Conservation (phyloP, 306 rosid genomes). For the Trifolium dubium region DNA sequence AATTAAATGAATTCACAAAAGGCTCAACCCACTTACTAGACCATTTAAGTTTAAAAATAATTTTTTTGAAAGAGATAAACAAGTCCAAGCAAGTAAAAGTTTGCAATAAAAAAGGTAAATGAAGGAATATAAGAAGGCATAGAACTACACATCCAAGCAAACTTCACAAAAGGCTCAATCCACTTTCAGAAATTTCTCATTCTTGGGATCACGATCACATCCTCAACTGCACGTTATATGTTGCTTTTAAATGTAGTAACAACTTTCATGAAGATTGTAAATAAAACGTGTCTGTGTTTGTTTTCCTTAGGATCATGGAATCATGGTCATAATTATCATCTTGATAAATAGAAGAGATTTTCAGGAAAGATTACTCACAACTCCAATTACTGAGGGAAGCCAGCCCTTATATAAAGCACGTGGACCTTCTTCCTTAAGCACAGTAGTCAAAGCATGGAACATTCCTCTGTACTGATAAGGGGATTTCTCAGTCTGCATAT, state of each 20-base stretch:
- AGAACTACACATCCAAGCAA: conserved; percentile 9
- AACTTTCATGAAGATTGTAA: conserved; percentile 10
- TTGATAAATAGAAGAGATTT: conserved; percentile 26
- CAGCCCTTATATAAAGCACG: conserved; percentile 98
- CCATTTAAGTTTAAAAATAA: conserved; percentile 2
- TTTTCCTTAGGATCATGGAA: background rate
- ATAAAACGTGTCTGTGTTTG: background rate
- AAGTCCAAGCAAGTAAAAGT: conserved; percentile 1
- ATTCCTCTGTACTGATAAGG: conserved; percentile 98
- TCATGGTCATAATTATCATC: conserved; percentile 32
- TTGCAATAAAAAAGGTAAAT: background rate
- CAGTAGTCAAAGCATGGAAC: conserved; percentile 90
- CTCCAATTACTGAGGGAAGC: conserved; percentile 99
- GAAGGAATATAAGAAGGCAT: conserved; percentile 20
- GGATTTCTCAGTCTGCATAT: conserved; percentile 82
- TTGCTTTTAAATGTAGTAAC: conserved; percentile 14
- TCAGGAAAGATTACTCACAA: conserved; percentile 63
- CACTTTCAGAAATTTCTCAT: background rate
- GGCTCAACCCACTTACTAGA: conserved; percentile 6
- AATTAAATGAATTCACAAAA: background rate
- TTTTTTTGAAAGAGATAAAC: background rate
- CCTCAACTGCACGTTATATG: conserved; percentile 7
- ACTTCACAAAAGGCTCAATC: too few species aligned
- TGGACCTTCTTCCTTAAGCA: conserved; percentile 93
- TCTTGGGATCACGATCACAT: conserved; percentile 2